A percentile compares a stretch with the other conserved stretches of the same genome.
These are phyloP conservation scores for Suillus subalutaceus DNA, from an alignment of 768 basidiomycete genomes.

Conservation along the genomic window DNA sequence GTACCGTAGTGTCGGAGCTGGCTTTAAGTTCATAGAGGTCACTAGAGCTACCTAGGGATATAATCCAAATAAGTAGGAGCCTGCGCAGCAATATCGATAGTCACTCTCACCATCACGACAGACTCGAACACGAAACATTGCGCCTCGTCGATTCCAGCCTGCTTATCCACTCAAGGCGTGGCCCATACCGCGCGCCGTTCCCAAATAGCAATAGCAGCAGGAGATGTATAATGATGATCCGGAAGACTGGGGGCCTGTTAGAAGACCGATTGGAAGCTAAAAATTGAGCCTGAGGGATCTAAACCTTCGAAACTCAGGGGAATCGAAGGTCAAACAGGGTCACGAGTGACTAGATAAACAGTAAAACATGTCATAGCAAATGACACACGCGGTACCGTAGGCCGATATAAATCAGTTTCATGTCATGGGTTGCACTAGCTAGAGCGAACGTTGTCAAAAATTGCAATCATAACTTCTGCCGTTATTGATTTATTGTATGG, in stretches of 20 bases:
- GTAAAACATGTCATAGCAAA: not conserved
- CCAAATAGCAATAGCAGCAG: conserved; percentile 78
- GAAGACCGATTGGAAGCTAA: not conserved
- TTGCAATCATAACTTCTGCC: conserved; percentile 66
- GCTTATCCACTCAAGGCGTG: conserved; percentile 57
- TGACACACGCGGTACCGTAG: conserved; percentile 31
- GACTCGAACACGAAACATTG: conserved; percentile 13
- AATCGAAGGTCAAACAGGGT: not conserved
- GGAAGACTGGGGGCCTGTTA: not conserved
- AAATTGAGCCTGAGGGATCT: not conserved
- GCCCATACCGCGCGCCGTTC: conserved; percentile 73
- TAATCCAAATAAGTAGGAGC: conserved; percentile 28
- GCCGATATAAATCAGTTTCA: conserved; percentile 1
- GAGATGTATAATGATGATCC: conserved; percentile 61
- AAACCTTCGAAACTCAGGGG: not conserved
- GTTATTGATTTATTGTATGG: conserved; percentile 64
- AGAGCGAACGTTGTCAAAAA: conserved; percentile 25
- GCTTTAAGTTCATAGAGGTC: no score
- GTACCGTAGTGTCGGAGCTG: no score
- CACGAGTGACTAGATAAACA: not conserved
- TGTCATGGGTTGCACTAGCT: not conserved
- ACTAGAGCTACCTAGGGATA: conserved; percentile 27
- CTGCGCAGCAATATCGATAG: not conserved
- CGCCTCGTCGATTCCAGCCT: conserved; percentile 45
- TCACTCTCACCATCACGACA: conserved; percentile 18